These are phyloP conservation scores for Zasmidium angulare DNA, from an alignment of 2,329 filamentous ascomycete species.

Conservation along the genomic window DNA sequence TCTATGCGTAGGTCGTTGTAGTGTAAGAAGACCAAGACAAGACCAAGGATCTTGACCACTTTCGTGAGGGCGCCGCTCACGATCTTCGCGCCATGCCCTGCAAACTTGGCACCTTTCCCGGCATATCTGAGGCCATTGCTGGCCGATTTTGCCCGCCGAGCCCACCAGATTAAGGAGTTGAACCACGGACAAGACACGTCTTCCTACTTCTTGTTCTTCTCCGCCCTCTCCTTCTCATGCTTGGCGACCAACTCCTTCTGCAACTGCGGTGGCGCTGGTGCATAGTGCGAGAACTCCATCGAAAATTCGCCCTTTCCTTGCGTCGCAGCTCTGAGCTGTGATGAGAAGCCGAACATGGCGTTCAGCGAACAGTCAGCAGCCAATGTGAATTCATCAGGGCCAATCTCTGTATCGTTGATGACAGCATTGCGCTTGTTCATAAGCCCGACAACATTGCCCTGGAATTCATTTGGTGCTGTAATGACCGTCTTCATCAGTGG, in stretches of 20 bases:
- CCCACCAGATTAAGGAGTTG: background rate
- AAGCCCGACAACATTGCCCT: slow-evolving; percentile 89
- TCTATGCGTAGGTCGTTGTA: background rate
- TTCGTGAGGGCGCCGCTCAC: background rate
- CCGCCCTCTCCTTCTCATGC: slow-evolving; percentile 65
- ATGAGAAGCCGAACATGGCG: slow-evolving; percentile 96
- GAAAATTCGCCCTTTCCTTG: slow-evolving; percentile 98
- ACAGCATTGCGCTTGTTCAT: slow-evolving; percentile 96
- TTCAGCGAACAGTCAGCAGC: slow-evolving; percentile 91
- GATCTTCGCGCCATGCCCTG: background rate
- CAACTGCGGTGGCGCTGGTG: slow-evolving; percentile 78
- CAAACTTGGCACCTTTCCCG: background rate
- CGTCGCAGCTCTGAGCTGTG: slow-evolving; percentile 84
- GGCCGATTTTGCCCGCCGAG: background rate
- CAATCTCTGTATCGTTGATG: slow-evolving; percentile 93
- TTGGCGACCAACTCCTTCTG: slow-evolving; percentile 75
- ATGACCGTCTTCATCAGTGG: slow-evolving; percentile 98
- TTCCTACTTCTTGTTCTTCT: slow-evolving; percentile 59
- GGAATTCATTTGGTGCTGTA: slow-evolving; percentile 94
- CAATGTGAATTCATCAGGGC: slow-evolving; percentile 89
- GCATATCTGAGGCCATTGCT: background rate
- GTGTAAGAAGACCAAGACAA: background rate
- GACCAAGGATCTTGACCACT: background rate
- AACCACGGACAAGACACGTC: background rate
- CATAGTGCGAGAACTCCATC: slow-evolving; percentile 99